A percentile compares a stretch with the other conserved stretches of the same genome.
These are phyloP conservation scores for Cucurbita pepo DNA, from an alignment of 306 rosid species.

Conservation along the genomic window DNA sequence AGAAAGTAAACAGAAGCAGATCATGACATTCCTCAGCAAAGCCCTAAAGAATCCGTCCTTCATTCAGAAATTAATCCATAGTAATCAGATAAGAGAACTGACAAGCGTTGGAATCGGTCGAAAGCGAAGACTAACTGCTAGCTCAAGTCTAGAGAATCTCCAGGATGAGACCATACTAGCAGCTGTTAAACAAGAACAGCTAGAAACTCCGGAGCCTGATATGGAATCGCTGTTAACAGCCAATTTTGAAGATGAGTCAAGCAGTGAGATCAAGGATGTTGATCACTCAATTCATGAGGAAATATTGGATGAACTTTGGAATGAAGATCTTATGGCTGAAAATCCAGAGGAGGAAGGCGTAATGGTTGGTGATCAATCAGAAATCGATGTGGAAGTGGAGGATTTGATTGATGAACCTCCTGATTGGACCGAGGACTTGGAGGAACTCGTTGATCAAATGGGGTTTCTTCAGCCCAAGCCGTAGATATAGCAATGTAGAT, in stretches of 20 bases:
- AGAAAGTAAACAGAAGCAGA: constrained; percentile 61
- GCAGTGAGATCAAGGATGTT: constrained; percentile 23
- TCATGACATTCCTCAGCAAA: constrained; percentile 54
- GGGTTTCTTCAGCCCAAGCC: constrained; percentile 41
- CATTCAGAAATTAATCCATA: constrained; percentile 24
- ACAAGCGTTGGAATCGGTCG: constrained; percentile 28
- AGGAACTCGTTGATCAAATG: constrained; percentile 62
- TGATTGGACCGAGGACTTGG: constrained; percentile 56
- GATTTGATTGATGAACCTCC: constrained; percentile 21
- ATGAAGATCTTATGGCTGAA: constrained; percentile 31
- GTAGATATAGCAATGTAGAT: background rate
- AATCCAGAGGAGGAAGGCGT: constrained; percentile 33
- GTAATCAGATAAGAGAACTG: constrained; percentile 23
- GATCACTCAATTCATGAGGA: constrained; percentile 20
- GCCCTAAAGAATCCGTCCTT: constrained; percentile 45
- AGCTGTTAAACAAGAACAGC: constrained; percentile 22
- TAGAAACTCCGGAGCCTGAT: constrained; percentile 29
- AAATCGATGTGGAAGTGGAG: constrained; percentile 37
- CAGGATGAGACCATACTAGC: constrained; percentile 18
- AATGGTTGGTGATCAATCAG: constrained; percentile 30
- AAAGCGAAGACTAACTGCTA: constrained; percentile 47
- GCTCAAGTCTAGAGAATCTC: constrained; percentile 42
- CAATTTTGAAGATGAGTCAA: constrained; percentile 31
- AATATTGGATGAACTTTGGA: constrained; percentile 32
- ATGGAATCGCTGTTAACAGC: constrained; percentile 37